phyloP scores from a whole-genome alignment of 495 filamentous ascomycete genomes.

The Aspergillus heteromorphus region DNA sequence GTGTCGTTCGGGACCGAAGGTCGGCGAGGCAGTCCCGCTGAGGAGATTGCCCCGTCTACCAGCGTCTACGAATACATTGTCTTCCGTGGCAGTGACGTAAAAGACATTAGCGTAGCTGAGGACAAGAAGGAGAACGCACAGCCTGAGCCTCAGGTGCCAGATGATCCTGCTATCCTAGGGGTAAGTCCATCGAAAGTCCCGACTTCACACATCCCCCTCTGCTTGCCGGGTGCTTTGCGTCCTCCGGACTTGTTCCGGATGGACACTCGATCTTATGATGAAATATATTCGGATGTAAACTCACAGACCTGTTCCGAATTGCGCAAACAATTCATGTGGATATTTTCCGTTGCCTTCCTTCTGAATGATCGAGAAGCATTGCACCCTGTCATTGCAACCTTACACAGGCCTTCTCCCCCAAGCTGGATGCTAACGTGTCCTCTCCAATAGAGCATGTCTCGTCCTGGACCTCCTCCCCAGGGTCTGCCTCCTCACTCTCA shows the following conservation, averaged over 20 bases:
- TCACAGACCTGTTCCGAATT: conserved; percentile 64
- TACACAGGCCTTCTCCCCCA: neutral
- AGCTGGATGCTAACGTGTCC: conserved; percentile 17
- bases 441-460: conserved; percentile 34
- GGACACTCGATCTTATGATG: conserved; percentile 54
- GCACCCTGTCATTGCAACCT: neutral
- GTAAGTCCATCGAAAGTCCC: conserved; percentile 56
- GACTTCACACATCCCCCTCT: conserved; percentile 5
- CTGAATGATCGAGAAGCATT: conserved; percentile 51
- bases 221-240: neutral
- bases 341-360: conserved; percentile 99
- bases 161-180: conserved; percentile 95
- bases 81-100: conserved; percentile 97
- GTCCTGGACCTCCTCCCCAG: conserved; percentile 34
- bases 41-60: conserved; percentile 75
- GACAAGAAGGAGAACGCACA: conserved; percentile 69
- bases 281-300: conserved; percentile 50
- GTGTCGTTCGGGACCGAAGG: conserved; percentile 90
- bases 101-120: conserved; percentile 90
- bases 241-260: conserved; percentile 10
- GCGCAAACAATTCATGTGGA: conserved; percentile 89
- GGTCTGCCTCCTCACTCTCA: conserved; percentile 32
- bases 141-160: conserved; percentile 61
- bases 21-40: conserved; percentile 65
- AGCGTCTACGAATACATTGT: conserved; percentile 98